Evolutionary conservation across 106 monocot genomes (phyloP), one percentile per base, ranked within the genome.

Genomic region (Dioscorea alata): DNA sequence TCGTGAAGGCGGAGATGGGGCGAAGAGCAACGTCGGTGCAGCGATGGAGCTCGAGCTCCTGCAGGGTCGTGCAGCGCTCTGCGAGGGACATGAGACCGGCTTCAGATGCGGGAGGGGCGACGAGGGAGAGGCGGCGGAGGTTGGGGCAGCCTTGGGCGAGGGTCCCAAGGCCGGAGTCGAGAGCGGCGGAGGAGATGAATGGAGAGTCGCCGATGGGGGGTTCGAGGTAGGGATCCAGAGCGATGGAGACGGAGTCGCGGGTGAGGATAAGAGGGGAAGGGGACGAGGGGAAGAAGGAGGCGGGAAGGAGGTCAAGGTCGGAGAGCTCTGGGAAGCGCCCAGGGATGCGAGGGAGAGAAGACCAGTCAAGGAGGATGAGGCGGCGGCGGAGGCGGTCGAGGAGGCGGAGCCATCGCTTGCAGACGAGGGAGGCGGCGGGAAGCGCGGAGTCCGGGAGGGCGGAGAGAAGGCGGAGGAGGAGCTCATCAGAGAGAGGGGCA

Each of bases 331-430:
- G 78, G 78, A 96, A 96, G 35, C 96, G 86, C 65, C 64, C 6
- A 13, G 78, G 65, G 35, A 96, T 68, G 50, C 78, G 83, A 71
- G 49, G 60, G 64, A 84, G 84, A 71, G 74, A 84, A 23, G 84
- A 33, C 84, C 84, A 92, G 76, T 83, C 70, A 59, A 79, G 84
- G 56, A 96, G 80, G 50, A 75, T 78, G 60, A 96, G 73, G 23
- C 64, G 60, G 61, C 71, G 88, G 49, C 86, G 86, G 58, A 96
- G 92, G 52, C 84, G 75, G 50, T 82, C 91, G 33, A 80, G 52
- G 67, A 96, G 89, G 59, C 81, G 84, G 73, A 92, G 86, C 88
- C 88, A 92, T 23, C 92, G 86, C 72, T 75, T 81, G 74, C 77
- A 92, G 71, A 92, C 96, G 70, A 96, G 89, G 59, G 89, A 79